Base-by-base conservation (phyloP, 2,329 filamentous ascomycete species). In the Nemania serpens region DNA sequence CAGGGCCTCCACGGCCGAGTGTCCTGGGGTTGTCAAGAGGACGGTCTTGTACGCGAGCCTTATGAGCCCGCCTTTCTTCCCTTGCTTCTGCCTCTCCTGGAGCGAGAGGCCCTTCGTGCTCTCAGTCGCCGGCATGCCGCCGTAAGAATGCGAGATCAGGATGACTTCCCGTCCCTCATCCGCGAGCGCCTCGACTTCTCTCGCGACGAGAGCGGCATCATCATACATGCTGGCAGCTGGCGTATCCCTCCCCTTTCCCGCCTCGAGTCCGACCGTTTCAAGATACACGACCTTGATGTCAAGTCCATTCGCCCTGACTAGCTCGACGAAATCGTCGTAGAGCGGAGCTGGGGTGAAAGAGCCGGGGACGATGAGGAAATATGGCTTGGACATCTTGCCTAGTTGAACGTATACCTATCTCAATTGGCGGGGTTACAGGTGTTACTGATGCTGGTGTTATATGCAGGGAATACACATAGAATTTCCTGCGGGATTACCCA, bases 31-130 rank as follows among this genome's bases (percentile, higher is more conserved):
- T 1, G 66, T 62, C 2, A 74, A 53, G 15, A 74, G 36, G 13
- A 66, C 67, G 1, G 72, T 70, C 61, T 69, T 69, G 56, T 77
- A 78, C 5, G 66, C 74, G 17, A 71, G 61, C 58, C 67, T 70
- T 2, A 74, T 63, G 2, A 80, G 65, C 0, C 76, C 77, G 1
- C 78, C 79, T 53, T 71, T 73, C 59, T 75, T 72, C 0, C 76
- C 76, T 13, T 68, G 58, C 17, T 65, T 61, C 47, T 70, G 64
- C 22, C 77, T 67, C 46, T 76, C 72, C 36, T 65, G 61, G 50
- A 76, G 74, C 5, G 70, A 66, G 6, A 77, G 62, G 0, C 75
- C 77, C 12, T 71, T 70, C 0, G 74, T 63, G 4, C 73, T 74
- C 59, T 77, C 73, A 5, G 72, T 68, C 5, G 49, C 55, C 1